Base-by-base conservation (phyloP, 164 flowering plant genomes). In the Amborella trichopoda region DNA sequence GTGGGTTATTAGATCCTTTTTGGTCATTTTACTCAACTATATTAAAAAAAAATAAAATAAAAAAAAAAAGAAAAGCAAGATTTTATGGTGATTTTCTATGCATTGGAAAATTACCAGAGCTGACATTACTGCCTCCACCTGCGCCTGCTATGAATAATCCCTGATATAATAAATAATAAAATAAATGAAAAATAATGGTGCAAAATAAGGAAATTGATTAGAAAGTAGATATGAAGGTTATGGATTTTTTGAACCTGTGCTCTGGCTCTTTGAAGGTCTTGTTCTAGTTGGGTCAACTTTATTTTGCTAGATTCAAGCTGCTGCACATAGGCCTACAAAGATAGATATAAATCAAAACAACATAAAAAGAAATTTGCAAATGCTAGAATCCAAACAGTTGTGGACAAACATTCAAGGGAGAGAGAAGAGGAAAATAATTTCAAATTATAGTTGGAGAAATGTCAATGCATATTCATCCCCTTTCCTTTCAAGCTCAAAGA, bases 241-340 rank as follows among this genome's bases (percentile, higher is more conserved):
- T 33, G 37, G 16, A 2, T 11, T 33, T 6, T 38, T 1, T 44
- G 46, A 49, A 86, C 98, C 96, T 91, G 96, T 33, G 93, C 62
- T 53, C 95, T 74, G 8, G 94, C 85, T 59, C 95, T 65, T 38
- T 87, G 96, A 58, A 91, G 88, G 38, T 91, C 96, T 72, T 84
- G 93, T 50, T 91, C 99, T 6, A 91, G 57, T 66, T 87, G 96
- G 50, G 76, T 49, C 14, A 91, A 86, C 75, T 78, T 91, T 45
- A 91, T 75, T 47, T 95, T 81, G 63, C 96, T 91, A 6, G 87
- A 42, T 55, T 91, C 99, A 37, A 91, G 73, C 71, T 91, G 96
- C 68, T 91, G 99, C 44, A 91, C 89, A 64, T 91, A 91, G 3
- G 96, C 96, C 96, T 89, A 69, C 51, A 41, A 28, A 42, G 3